Base-by-base conservation (phyloP, 306 rosid species). In the Corylus heterophylla region DNA sequence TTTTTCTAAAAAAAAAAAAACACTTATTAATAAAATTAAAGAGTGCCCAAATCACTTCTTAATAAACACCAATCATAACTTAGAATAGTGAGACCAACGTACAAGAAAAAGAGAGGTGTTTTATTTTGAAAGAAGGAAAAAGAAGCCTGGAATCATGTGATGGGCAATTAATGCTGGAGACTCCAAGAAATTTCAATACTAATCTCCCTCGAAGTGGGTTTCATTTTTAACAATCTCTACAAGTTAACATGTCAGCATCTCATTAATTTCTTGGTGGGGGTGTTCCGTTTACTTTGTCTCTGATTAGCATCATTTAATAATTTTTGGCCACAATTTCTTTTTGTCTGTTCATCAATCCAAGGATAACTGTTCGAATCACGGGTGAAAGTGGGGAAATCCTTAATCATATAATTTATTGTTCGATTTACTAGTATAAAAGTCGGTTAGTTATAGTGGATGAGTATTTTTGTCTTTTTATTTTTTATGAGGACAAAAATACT, bases 221-320 rank as follows among this genome's bases (percentile, higher is more conserved):
- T 88, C 78, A 83, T 85, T 78, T 88, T 87, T 87, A 89, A 81
- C 81, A 88, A 89, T 81, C 87, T 81, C 52, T 77, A 39, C 85
- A 82, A 74, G 79, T 89, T 80, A 88, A 71, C 74, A 74, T 89
- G 98, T 91, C 92, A 91, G 97, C 85, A 84, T 80, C 86, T 84
- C 88, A 88, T 88, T 86, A 86, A 89, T 86, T 59, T 73, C 80
- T 42, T 82, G 70, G 81, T 78, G 80, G 72, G 29, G 29, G 17
- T 61, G 62, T 49, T 79, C 68, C 52, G 62, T 49, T 79, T 72
- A 35, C 63, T 61, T 80, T 39, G 17, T 71, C 54, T 31, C 44
- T 74, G 47, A 68, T 29, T 58, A 17, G 44, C 61, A 56, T 63
- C 1, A 42, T 25, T 20, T 50, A 35, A 5, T 49, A 16, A 35